Evolutionary conservation across 192 early-diverging fungal species (phyloP), one percentile per base, ranked within the genome.

Genomic region (Dimargaris cristalligena): DNA sequence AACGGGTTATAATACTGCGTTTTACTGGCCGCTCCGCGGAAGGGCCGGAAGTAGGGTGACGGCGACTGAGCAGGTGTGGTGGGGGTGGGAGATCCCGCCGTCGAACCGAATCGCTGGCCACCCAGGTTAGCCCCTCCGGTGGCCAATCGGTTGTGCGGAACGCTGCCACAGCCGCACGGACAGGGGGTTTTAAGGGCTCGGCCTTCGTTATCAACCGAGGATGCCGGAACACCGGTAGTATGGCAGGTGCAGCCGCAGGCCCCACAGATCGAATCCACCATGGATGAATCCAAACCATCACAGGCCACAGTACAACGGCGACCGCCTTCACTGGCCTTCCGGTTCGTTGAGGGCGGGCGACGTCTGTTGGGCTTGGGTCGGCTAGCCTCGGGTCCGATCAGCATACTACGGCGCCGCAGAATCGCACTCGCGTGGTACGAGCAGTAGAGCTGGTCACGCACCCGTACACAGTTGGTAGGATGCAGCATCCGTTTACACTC

Each of bases 371-470:
- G 54, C 34, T 56, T 56, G 54, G 54, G 54, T 2, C 54, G 54
- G 54, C 34, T 56, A 3, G 54, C 54, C 54, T 56, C 54, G 18
- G 54, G 54, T n/a, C 54, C 54, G 32, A 76, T 76, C 58, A 76
- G 67, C 35, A 73, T 76, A 35, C 74, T 76, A 59, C 74, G 74
- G 18, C 74, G 68, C 10, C 74, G 74, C 23, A 76, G 62, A 34
- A 76, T 56, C 59, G 68, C 67, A 14, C 60, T 62, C 13, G 70
- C 74, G 33, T 76, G 74, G 64, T 76, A 68, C 29, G 69, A 70
- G 62, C 74, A 76, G 69, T 76, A 76, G 25, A 73, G 55, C 1
- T 67, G 65, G 50, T 71, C 74, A 61, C 71, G 69, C 56, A 76
- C 71, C 32, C 74, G 71, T 22, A 73, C 58, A 13, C 68, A 71